Conservation (phyloP, 2,329 filamentous ascomycete species). For the Colletotrichum gigasporum region DNA sequence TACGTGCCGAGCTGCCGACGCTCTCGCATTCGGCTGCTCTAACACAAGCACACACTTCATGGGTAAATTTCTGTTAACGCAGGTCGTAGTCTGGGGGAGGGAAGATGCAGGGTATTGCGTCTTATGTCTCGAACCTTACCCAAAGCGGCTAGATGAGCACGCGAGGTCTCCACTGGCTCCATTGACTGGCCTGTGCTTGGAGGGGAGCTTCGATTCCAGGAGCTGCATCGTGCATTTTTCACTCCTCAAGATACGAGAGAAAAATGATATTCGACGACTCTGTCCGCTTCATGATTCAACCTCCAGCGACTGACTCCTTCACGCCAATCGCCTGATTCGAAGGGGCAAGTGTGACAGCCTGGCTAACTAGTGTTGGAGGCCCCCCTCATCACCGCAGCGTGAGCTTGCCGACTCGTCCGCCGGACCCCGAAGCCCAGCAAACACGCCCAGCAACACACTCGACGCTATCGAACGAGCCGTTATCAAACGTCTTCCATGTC, state of each 20-base stretch:
- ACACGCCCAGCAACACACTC: slow-evolving; percentile 37
- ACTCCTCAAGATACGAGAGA: no score
- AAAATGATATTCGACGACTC: no score
- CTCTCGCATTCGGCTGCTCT: background rate
- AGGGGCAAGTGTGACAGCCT: background rate
- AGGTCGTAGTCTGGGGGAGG: background rate
- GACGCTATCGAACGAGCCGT: slow-evolving; percentile 43
- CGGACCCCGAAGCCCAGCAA: slow-evolving; percentile 44
- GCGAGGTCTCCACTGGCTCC: background rate
- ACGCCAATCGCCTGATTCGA: background rate
- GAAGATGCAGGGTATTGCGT: background rate
- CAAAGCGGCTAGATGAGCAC: background rate
- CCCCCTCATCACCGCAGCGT: background rate
- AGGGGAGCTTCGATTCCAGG: no score
- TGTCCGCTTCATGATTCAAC: no score
- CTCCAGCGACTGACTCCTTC: no score
- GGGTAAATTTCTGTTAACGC: background rate
- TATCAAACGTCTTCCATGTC: slow-evolving; percentile 41
- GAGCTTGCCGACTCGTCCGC: slow-evolving; percentile 37
- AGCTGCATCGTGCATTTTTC: no score
- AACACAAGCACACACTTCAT: background rate
- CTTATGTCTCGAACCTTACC: background rate
- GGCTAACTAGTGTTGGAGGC: background rate
- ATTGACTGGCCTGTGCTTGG: no score
- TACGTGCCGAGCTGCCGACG: slow-evolving; percentile 4